A percentile compares a stretch with the other conserved stretches of the same genome.
Evolutionary conservation across 148 eudicot genomes (phyloP).

Genomic region (Camellia sinensis): DNA sequence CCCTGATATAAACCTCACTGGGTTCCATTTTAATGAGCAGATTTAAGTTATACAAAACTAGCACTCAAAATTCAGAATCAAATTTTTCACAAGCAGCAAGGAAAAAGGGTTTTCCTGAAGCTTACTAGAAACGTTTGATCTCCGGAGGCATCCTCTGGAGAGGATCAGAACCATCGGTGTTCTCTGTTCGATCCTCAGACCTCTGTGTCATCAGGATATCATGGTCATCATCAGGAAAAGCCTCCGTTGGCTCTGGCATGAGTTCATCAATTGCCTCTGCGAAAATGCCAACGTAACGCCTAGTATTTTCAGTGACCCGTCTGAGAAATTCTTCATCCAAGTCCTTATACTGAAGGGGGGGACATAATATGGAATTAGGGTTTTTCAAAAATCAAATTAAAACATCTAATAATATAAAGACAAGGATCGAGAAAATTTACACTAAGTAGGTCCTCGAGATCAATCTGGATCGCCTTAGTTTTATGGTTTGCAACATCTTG

Average conservation of each 20-base stretch:
- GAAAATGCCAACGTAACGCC: slow-evolving; percentile 75
- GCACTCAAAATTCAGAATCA: neutral
- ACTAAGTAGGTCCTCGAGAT: slow-evolving; percentile 67
- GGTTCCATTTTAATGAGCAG: neutral
- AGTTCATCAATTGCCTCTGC: slow-evolving; percentile 84
- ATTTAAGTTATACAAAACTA: neutral
- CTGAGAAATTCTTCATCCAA: slow-evolving; percentile 81
- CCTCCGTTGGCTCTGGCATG: slow-evolving; percentile 91
- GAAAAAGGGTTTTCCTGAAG: neutral
- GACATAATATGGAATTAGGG: slow-evolving; percentile 9
- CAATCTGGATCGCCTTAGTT: slow-evolving; percentile 70
- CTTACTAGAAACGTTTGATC: slow-evolving; percentile 87
- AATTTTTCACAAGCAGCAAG: neutral
- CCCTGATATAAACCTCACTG: slow-evolving; percentile 92
- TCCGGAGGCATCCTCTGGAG: slow-evolving; percentile 87
- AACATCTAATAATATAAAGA: neutral
- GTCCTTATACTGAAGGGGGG: slow-evolving; percentile 67
- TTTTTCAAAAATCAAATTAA: slow-evolving; percentile 7
- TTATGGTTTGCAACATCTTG: slow-evolving; percentile 97
- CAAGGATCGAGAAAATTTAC: slow-evolving; percentile 29
- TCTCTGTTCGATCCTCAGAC: slow-evolving; percentile 70
- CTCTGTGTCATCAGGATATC: slow-evolving; percentile 96
- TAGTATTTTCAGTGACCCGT: slow-evolving; percentile 72
- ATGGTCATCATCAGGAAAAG: slow-evolving; percentile 83
- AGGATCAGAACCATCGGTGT: slow-evolving; percentile 66